Conservation (phyloP, 73 alveolate genomes). For the Uronychia binucleata region DNA sequence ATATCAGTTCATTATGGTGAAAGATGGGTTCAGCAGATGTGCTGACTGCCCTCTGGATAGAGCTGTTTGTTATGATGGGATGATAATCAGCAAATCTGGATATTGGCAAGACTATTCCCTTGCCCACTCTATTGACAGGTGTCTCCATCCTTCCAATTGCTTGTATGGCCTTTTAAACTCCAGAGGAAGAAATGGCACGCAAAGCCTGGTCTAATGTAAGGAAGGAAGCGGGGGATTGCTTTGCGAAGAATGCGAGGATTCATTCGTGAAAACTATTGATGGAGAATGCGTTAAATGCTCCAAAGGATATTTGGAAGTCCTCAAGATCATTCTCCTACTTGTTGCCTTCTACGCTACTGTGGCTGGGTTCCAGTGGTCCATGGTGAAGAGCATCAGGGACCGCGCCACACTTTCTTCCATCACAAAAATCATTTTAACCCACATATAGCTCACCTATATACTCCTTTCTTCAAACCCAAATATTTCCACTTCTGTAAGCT, state of each 20-base stretch:
- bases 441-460: background rate
- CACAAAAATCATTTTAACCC: background rate
- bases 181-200: background rate
- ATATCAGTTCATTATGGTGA: no score
- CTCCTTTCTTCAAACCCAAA: background rate
- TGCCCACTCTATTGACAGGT: background rate
- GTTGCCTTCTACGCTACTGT: slow-evolving; percentile 39
- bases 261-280: background rate
- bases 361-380: slow-evolving; percentile 13
- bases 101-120: background rate
- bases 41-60: background rate
- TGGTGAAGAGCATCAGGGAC: background rate
- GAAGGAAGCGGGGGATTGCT: background rate
- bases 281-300: background rate
- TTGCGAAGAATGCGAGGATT: background rate
- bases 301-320: background rate
- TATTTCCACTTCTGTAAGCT: background rate
- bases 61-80: background rate
- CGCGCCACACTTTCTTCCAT: background rate
- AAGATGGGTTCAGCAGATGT: no score
- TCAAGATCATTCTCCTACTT: slow-evolving; percentile 19
- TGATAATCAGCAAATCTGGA: background rate
- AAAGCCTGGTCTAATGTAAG: background rate
- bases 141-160: background rate
- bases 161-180: no score